These are phyloP conservation scores for Tricholoma furcatifolium DNA, from an alignment of 768 basidiomycete species.

Conservation along the genomic window DNA sequence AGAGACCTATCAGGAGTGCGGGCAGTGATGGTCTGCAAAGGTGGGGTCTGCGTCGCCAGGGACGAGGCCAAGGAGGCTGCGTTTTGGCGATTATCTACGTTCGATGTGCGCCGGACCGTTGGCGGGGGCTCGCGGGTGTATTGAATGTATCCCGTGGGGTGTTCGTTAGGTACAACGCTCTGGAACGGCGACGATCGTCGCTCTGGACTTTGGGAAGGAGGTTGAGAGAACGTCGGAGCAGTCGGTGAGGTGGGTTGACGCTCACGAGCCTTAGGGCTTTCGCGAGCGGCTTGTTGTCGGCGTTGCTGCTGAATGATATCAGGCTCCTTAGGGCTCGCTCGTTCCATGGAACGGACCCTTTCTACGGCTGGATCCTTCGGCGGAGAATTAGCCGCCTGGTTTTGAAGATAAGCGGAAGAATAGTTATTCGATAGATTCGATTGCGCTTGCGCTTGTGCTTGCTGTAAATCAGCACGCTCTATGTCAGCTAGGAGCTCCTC, in stretches of 20 bases:
- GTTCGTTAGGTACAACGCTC: conserved; percentile 47
- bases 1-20: conserved; percentile 72
- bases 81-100: conserved; percentile 27
- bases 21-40: conserved; percentile 48
- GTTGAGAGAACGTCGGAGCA: conserved; percentile 31
- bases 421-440: conserved; percentile 32
- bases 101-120: conserved; percentile 27
- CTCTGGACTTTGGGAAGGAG: conserved; percentile 51
- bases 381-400: conserved; percentile 38
- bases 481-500: conserved; percentile 70
- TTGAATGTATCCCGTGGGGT: conserved; percentile 41
- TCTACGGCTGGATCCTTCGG: conserved; percentile 55
- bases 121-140: conserved; percentile 49
- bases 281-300: conserved; percentile 41
- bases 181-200: conserved; percentile 50
- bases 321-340: conserved; percentile 53
- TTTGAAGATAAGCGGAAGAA: conserved; percentile 24
- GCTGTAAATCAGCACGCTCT: conserved; percentile 67
- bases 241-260: conserved; percentile 43
- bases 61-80: conserved; percentile 36
- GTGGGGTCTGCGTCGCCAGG: conserved; percentile 51
- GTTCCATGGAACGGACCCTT: conserved; percentile 50
- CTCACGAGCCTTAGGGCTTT: conserved; percentile 44
- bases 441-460: conserved; percentile 48
- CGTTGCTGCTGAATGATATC: conserved; percentile 38